Evolutionary conservation across 345 rosid species (phyloP), one percentile per base, ranked within the genome.

Genomic region (Eucalyptus regnans): DNA sequence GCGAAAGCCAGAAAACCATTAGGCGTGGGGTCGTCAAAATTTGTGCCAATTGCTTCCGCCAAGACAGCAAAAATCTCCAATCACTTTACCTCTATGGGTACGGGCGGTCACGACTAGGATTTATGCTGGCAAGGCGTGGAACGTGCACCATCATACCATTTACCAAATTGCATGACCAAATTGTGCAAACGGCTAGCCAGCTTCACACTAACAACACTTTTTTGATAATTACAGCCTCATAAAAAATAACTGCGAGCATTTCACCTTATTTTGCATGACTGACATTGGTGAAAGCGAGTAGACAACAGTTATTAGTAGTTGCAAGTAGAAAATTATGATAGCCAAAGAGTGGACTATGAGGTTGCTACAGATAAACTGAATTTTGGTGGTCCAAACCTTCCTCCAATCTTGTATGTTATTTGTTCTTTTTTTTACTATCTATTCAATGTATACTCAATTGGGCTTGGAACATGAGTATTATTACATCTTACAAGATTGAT

Each of bases 281-380:
- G 6, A 9, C 12, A 56, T 56, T 56, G 0, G 6, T 56, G 12
- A 23, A 23, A n/a, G 71, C 5, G 5, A 95, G 93, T 58, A 94
- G 94, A 98, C 90, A 90, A 52, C 37, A 64, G 0, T 64, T 64
- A 93, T 97, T 3, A 95, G 95, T 49, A 93, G 91, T 56, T 51
- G 54, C 1, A 3, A 51, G 54, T 8, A 17, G 4, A 51, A 51
- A 16, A 51, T 51, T 6, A 51, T 51, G 54, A 2, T 16, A 51
- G 54, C 8, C 54, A 16, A 92, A 92, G 68, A 76, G 68, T 12
- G 5, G 31, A n/a, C 8, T 16, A n/a, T 64, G 37, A 64, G 10
- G 37, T 64, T 29, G 20, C 17, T n/a, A 16, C 9, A n/a, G 3
- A 64, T 7, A 2, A n/a, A n/a, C 37, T 64, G 37, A n/a, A 29